Evolutionary conservation across 495 filamentous ascomycete genomes (phyloP), one percentile per base, ranked within the genome.

Genomic region (Halenospora varia): DNA sequence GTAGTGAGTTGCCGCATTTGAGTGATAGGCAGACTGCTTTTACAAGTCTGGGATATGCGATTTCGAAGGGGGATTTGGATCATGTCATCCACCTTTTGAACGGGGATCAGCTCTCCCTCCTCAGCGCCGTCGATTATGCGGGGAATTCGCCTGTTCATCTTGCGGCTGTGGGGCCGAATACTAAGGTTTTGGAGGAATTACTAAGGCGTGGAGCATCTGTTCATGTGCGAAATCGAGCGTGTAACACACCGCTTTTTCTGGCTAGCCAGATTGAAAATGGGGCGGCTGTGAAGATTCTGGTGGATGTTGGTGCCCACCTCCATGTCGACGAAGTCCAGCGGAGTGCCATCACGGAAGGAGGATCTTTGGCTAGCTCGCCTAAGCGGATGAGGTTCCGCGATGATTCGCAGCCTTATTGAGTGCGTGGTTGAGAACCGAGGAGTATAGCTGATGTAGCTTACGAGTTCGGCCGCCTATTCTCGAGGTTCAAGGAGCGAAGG

Each of bases 71-170:
- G 8, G 85, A 93, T 61, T 67, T 87, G 25, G 70, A 79, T 23
- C 78, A 79, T 6, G 84, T 90, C 4, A 60, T 75, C 23, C 78
- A 84, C 40, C 78, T 96, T 40, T 73, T 96, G 53, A 83, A 82
- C 25, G 77, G 77, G 4, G 87, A 88, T 57, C 72, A 71, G 48
- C 75, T 83, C 56, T 85, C 82, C 73, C 72, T 96, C 17, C 73
- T 96, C 13, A 88, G 56, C 10, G 53, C 57, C 15, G 48, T 17
- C 10, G 92, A 97, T 69, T 96, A 96, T 66, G 88, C 87, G 10
- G 90, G 89, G 23, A 96, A 96, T 70, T 95, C 93, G n/a, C 89
- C 90, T 0, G 66, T 83, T 51, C 83, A 84, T 66, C 73, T 86
- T 0, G 82, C 82, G 6, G 81, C 82, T 9, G 75, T 78, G 0